Base-by-base conservation (phyloP, 805 yeast species). In the Yamadazyma takamatsuzukensis region DNA sequence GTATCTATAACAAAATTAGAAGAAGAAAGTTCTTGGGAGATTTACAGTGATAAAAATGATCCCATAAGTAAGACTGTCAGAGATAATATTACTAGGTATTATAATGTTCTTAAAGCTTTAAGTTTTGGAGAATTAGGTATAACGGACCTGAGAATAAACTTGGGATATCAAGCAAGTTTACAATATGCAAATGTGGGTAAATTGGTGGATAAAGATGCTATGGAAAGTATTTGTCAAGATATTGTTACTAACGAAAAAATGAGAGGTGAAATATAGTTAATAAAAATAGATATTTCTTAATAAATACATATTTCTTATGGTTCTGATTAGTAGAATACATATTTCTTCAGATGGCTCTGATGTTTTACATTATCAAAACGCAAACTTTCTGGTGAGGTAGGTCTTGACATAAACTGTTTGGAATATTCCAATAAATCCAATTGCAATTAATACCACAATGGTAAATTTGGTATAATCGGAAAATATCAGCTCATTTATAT, bases 21-120 rank as follows among this genome's bases (percentile, higher is more conserved):
- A 54, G 93, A 85, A 56, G 96, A 89, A 51, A 81, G 94, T 18
- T 83, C 96, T 1, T 81, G 94, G 93, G 95, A 89, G 53, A 90
- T 93, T 25, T 93, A 93, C 62, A 80, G 90, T 32, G 97, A 94
- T 59, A 73, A 74, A 38, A 94, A 93, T 53, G 96, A 87, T 42
- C 49, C 59, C n/a, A 79, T 93, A 14, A 64, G 83, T 5, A 59
- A 68, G 18, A 65, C 74, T 12, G 68, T 77, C 12, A 75, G 90
- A 44, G 75, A 72, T 39, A 82, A 87, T 6, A 89, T 93, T 19
- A 73, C 94, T 2, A 70, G 97, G 41, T 93, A 93, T 56, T 74
- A 82, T 32, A 87, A 87, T 55, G 89, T 93, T 43, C 68, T 93
- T 32, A 75, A 76, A 49, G 90, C 95, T 0, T 66, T 93, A 39